These are phyloP conservation scores for Ceratobasidium sp. DNA, from an alignment of 1,284 basidiomycete genomes.

Conservation along the genomic window DNA sequence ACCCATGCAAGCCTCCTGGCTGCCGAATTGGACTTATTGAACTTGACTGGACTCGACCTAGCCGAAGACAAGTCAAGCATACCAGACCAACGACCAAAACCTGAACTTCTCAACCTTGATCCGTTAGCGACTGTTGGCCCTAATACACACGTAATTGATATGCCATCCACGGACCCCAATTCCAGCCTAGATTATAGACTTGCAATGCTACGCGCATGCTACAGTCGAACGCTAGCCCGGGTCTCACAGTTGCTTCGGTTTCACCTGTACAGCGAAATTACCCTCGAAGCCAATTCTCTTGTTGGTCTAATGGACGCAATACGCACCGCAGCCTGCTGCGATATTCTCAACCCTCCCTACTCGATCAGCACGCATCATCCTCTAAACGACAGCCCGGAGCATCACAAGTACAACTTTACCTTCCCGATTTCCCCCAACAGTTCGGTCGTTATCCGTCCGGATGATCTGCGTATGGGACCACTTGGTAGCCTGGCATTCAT, in stretches of 20 bases:
- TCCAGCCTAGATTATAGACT: too few relatives aligned
- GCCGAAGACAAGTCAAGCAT: neutral
- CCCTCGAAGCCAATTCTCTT: neutral
- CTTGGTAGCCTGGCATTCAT: neutral
- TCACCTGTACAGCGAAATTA: neutral
- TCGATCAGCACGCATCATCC: neutral
- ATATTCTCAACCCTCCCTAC: neutral
- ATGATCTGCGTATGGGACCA: neutral
- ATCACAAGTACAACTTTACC: neutral
- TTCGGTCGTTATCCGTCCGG: neutral
- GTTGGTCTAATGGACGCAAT: neutral
- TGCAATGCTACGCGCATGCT: neutral
- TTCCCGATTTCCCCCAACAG: neutral
- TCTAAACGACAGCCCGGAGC: neutral
- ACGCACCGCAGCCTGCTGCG: neutral
- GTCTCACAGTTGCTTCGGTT: neutral
- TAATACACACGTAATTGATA: neutral
- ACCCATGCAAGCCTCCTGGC: conserved; percentile 2
- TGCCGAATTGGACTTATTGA: conserved; percentile 1
- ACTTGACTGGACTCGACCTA: neutral
- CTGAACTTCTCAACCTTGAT: too few relatives aligned
- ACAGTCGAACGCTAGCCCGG: neutral
- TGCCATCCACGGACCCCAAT: neutral
- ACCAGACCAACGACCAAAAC: neutral
- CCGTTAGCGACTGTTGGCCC: neutral